Conservation (phyloP, 2,329 filamentous ascomycete species). For the Hymenoscyphus fructigenus region DNA sequence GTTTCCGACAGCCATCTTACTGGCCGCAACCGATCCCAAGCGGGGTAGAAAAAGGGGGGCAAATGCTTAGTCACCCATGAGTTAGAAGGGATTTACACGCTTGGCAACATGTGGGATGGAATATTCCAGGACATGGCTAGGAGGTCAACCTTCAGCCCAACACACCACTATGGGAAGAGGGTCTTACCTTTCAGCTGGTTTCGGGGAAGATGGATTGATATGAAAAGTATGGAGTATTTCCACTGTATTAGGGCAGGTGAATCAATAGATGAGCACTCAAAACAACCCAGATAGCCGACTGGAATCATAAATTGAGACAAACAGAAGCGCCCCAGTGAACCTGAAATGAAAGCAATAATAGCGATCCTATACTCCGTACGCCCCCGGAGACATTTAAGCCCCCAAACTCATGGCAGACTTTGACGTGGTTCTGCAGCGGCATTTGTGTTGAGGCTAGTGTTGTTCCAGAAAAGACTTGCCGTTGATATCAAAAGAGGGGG, state of each 20-base stretch:
- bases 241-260: not conserved
- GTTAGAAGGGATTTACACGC: not conserved
- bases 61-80: not conserved
- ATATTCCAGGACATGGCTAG: slow-evolving; percentile 1
- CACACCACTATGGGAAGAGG: not conserved
- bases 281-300: not conserved
- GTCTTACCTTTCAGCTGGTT: not conserved
- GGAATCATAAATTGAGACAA: too few species aligned
- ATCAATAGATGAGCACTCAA: not conserved
- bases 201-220: not conserved
- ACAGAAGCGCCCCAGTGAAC: too few species aligned
- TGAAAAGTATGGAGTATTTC: not conserved
- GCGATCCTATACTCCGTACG: too few species aligned
- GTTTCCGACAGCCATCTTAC: not conserved
- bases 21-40: not conserved
- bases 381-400: too few species aligned
- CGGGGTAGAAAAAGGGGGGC: not conserved
- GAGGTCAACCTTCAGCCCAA: not conserved
- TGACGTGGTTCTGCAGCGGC: not conserved
- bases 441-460: not conserved
- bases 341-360: too few species aligned
- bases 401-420: not conserved
- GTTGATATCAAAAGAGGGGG: not conserved
- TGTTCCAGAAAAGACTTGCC: not conserved
- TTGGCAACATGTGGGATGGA: not conserved